phyloP scores from a whole-genome alignment of 139 green algal species.

The Mesostigma viride region DNA sequence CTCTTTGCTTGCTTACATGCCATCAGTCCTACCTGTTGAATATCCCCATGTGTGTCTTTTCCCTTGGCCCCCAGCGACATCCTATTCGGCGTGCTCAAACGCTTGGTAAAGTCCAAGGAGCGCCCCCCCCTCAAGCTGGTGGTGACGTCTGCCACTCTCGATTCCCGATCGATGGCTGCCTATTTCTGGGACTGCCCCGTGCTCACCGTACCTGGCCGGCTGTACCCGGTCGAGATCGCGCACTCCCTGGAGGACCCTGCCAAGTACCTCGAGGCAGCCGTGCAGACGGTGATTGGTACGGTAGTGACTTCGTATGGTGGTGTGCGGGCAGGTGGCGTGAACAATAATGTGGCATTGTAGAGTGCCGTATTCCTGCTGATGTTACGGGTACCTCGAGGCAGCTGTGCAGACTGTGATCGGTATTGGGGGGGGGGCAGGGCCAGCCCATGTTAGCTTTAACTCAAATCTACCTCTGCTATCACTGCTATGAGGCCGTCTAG shows the following conservation, averaged over 20 bases:
- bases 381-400: slow-evolving; percentile 30
- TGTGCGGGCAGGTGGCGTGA: too few relatives aligned
- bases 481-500: too few relatives aligned
- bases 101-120: slow-evolving; percentile 30
- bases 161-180: slow-evolving; percentile 70
- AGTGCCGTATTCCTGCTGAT: too few relatives aligned
- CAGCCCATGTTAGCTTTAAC: too few relatives aligned
- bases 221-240: slow-evolving; percentile 61
- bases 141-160: slow-evolving; percentile 82
- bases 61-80: too few relatives aligned
- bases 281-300: slow-evolving; percentile 35
- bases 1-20: too few relatives aligned
- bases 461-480: too few relatives aligned
- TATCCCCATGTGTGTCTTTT: too few relatives aligned
- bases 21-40: too few relatives aligned
- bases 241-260: slow-evolving; percentile 15
- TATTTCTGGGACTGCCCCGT: slow-evolving; percentile 77
- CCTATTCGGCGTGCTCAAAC: slow-evolving; percentile 88
- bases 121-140: slow-evolving; percentile 52
- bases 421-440: too few relatives aligned
- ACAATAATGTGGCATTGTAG: too few relatives aligned
- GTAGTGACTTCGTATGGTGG: background rate
- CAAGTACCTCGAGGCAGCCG: slow-evolving; percentile 25
- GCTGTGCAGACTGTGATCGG: slow-evolving; percentile 34
- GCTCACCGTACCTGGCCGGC: slow-evolving; percentile 68